Conservation (phyloP, 176 grass and related monocot species). For the Avena sativa region DNA sequence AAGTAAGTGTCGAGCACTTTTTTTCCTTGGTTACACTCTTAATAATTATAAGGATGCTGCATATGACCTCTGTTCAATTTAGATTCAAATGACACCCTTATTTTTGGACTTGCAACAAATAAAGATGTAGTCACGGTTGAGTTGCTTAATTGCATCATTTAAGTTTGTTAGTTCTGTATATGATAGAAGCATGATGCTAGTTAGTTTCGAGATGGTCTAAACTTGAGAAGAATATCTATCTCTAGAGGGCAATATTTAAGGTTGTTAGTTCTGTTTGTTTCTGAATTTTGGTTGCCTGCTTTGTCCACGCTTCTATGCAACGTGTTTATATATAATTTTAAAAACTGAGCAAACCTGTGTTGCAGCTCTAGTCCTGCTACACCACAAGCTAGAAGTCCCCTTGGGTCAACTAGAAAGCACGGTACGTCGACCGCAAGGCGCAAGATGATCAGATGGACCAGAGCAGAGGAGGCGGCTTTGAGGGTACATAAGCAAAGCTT, state of each 20-base stretch:
- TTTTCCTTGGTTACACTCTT: neutral
- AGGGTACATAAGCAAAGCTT: no score
- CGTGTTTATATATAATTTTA: no score
- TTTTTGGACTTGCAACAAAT: neutral
- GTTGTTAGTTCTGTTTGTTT: no score
- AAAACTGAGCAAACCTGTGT: no score
- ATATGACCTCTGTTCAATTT: neutral
- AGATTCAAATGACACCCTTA: neutral
- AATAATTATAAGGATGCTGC: constrained; percentile 13
- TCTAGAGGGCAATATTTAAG: neutral
- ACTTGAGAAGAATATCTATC: neutral
- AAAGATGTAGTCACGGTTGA: neutral
- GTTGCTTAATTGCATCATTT: constrained; percentile 2
- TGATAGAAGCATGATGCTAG: neutral
- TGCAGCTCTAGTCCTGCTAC: no score
- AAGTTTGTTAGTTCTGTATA: constrained; percentile 1
- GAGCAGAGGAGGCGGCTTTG: no score
- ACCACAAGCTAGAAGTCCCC: no score
- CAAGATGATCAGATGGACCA: no score
- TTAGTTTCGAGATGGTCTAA: constrained; percentile 5
- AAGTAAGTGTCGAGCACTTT: constrained; percentile 47
- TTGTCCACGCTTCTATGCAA: no score
- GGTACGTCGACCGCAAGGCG: no score
- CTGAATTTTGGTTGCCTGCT: no score
- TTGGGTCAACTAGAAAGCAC: no score